Evolutionary conservation across 202 grass and related monocot genomes (phyloP).

Genomic region (Digitaria exilis): DNA sequence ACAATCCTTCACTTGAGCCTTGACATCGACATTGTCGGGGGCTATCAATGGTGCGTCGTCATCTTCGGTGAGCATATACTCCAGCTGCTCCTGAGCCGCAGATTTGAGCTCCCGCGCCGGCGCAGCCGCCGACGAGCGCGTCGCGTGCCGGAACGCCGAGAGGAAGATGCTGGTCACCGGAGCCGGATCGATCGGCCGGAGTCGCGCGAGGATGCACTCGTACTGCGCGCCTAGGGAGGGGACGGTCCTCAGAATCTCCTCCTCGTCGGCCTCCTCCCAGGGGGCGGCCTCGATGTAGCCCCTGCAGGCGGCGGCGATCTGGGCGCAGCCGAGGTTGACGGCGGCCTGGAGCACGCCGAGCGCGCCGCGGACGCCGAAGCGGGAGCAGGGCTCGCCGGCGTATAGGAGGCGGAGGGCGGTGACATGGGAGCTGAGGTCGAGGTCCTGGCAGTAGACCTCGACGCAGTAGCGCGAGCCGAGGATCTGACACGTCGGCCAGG

Average conservation of each 20-base stretch:
- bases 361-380: slow-evolving; percentile 81
- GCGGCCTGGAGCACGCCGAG: slow-evolving; percentile 68
- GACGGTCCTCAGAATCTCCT: slow-evolving; percentile 63
- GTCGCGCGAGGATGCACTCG: slow-evolving; percentile 67
- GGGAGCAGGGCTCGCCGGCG: slow-evolving; percentile 59
- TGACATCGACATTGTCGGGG: slow-evolving; percentile 46
- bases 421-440: slow-evolving; percentile 76
- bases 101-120: slow-evolving; percentile 66
- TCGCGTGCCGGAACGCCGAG: slow-evolving; percentile 72
- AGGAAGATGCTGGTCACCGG: slow-evolving; percentile 61
- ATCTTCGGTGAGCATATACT: slow-evolving; percentile 96
- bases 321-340: slow-evolving; percentile 52
- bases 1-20: slow-evolving; percentile 61
- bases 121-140: slow-evolving; percentile 32
- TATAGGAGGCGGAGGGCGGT: slow-evolving; percentile 75
- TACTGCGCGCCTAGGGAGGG: slow-evolving; percentile 59
- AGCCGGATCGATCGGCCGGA: slow-evolving; percentile 54
- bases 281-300: slow-evolving; percentile 84
- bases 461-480: slow-evolving; percentile 83
- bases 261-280: slow-evolving; percentile 89
- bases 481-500: slow-evolving; percentile 96
- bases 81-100: slow-evolving; percentile 81
- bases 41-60: slow-evolving; percentile 74
- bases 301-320: slow-evolving; percentile 51
- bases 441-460: slow-evolving; percentile 75